These are phyloP conservation scores for Cryphonectria carpinicola DNA, from an alignment of 2,329 filamentous ascomycete species.

Conservation along the genomic window DNA sequence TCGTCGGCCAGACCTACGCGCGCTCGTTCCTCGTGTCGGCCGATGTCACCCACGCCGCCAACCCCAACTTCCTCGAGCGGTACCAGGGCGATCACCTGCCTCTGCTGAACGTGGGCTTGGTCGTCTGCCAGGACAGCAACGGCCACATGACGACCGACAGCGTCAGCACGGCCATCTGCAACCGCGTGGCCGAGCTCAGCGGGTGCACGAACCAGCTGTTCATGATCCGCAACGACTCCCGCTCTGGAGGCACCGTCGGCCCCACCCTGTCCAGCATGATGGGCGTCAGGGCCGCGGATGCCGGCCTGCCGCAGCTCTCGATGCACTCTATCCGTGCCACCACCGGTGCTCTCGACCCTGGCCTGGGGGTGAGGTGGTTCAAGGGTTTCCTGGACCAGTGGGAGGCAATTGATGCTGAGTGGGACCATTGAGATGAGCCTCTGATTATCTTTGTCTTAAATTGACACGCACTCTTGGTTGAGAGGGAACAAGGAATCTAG, in stretches of 20 bases:
- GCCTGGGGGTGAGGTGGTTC: slow-evolving; percentile 85
- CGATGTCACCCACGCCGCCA: slow-evolving; percentile 91
- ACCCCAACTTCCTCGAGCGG: slow-evolving; percentile 85
- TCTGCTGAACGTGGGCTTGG: slow-evolving; percentile 84
- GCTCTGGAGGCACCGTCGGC: slow-evolving; percentile 92
- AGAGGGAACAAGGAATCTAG: neutral
- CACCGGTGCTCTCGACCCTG: slow-evolving; percentile 83
- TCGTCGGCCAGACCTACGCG: slow-evolving; percentile 82
- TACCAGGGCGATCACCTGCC: slow-evolving; percentile 89
- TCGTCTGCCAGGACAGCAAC: slow-evolving; percentile 80
- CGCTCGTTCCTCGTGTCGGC: slow-evolving; percentile 91
- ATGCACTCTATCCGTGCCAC: slow-evolving; percentile 95
- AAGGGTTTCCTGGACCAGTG: slow-evolving; percentile 87
- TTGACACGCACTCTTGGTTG: no score
- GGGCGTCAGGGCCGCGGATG: slow-evolving; percentile 83
- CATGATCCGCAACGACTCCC: slow-evolving; percentile 90
- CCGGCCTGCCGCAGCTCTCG: slow-evolving; percentile 85
- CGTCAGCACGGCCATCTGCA: slow-evolving; percentile 79
- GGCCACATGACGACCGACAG: slow-evolving; percentile 96
- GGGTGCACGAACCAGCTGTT: slow-evolving; percentile 80
- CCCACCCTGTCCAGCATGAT: slow-evolving; percentile 82
- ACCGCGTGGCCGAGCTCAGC: slow-evolving; percentile 75
- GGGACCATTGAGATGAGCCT: slow-evolving; percentile 47
- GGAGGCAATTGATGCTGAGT: slow-evolving; percentile 83
- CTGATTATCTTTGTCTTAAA: no score